Conservation (phyloP, 768 basidiomycete genomes). For the Ramaria sp. region DNA sequence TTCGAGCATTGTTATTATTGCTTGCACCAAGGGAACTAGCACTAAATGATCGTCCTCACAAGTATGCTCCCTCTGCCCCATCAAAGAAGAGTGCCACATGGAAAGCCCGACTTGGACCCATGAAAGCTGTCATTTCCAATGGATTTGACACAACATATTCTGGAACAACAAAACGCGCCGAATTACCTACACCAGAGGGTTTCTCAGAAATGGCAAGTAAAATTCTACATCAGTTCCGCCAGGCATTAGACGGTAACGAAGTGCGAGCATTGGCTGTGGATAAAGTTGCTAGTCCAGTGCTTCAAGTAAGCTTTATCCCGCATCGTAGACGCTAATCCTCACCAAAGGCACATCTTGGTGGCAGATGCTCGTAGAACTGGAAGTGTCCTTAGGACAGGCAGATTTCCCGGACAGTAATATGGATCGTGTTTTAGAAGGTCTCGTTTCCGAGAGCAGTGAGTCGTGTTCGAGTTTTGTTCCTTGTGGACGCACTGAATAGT, state of each 20-base stretch:
- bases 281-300: constrained; percentile 64
- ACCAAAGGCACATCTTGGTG: constrained; percentile 2
- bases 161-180: background rate
- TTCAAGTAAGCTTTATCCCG: constrained; percentile 38
- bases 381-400: constrained; percentile 52
- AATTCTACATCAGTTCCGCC: constrained; percentile 41
- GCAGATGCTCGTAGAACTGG: constrained; percentile 76
- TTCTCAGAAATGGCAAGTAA: constrained; percentile 34
- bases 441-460: constrained; percentile 57
- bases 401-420: constrained; percentile 61
- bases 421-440: constrained; percentile 69
- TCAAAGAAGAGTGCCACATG: constrained; percentile 79
- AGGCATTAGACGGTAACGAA: constrained; percentile 54
- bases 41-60: constrained; percentile 23
- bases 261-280: constrained; percentile 65
- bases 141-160: constrained; percentile 26
- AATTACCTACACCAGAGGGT: constrained; percentile 28
- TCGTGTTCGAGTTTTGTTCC: background rate
- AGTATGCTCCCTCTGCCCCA: constrained; percentile 33
- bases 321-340: no score
- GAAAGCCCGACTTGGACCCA: constrained; percentile 69
- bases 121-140: constrained; percentile 63
- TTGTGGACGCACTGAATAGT: background rate
- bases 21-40: constrained; percentile 47
- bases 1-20: constrained; percentile 69